Conservation (phyloP, 257 asterid species). For the Nicotiana sylvestris region DNA sequence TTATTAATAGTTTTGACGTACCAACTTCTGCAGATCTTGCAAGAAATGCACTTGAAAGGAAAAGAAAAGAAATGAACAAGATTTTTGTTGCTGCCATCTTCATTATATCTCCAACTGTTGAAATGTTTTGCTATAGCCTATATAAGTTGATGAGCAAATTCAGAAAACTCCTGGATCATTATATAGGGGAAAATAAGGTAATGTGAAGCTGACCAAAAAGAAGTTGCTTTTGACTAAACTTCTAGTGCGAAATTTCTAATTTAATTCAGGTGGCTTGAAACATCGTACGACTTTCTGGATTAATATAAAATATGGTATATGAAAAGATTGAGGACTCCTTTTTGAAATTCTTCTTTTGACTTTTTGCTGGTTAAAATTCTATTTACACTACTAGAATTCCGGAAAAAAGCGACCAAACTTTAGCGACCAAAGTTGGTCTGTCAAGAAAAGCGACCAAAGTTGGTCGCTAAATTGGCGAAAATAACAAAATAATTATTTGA, state of each 20-base stretch:
- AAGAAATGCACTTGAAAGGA: slow-evolving; percentile 14
- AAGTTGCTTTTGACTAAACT: background rate
- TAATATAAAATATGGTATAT: background rate
- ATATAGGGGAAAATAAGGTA: background rate
- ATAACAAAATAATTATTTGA: too few relatives aligned
- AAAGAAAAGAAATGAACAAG: background rate
- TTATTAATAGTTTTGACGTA: background rate
- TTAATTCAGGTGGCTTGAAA: background rate
- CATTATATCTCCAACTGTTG: background rate
- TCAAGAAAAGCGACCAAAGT: too few relatives aligned
- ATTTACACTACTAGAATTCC: background rate
- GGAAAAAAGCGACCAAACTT: too few relatives aligned
- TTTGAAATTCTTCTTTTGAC: background rate
- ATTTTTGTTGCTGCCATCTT: background rate
- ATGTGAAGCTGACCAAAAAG: background rate
- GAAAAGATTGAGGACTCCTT: background rate
- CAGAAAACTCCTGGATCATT: background rate
- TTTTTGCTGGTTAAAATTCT: background rate
- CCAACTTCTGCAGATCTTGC: slow-evolving; percentile 49
- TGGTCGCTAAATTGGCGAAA: too few relatives aligned
- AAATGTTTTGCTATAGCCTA: background rate
- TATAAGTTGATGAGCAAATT: background rate
- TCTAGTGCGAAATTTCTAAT: background rate
- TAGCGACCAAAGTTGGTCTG: too few relatives aligned
- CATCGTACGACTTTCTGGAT: background rate